Evolutionary conservation across 2,329 filamentous ascomycete genomes (phyloP).

Genomic region (Cadophora luteo-olivacea): DNA sequence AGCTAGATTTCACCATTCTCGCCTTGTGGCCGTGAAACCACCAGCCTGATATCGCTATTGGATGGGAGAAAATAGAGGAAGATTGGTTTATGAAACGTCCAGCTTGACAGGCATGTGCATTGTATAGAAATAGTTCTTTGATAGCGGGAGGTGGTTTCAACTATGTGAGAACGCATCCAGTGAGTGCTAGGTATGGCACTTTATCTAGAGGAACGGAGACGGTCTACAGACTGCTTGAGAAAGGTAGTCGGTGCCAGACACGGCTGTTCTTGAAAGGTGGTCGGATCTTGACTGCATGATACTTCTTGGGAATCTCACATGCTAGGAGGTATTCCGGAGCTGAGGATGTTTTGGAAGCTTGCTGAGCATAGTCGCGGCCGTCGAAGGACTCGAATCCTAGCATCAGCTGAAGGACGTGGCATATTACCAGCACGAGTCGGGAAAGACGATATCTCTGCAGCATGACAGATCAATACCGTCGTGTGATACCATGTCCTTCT

Average conservation of each 20-base stretch:
- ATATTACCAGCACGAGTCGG: neutral
- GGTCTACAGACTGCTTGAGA: neutral
- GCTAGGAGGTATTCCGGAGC: neutral
- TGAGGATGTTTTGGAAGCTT: neutral
- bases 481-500: neutral
- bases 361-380: neutral
- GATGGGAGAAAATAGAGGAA: neutral
- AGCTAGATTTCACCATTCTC: neutral
- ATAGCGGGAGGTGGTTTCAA: neutral
- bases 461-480: slow-evolving; percentile 6
- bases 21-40: neutral
- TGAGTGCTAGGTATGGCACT: neutral
- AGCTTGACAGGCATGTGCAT: neutral
- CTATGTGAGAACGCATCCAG: neutral
- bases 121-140: neutral
- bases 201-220: neutral
- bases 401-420: neutral
- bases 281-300: no score
- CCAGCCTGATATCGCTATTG: slow-evolving; percentile 13
- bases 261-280: no score
- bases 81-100: neutral
- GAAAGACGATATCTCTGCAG: neutral
- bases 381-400: neutral
- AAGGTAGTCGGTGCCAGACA: no score
- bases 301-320: neutral